Conservation (phyloP, 495 filamentous ascomycete species). For the Haplographium delicatum region DNA sequence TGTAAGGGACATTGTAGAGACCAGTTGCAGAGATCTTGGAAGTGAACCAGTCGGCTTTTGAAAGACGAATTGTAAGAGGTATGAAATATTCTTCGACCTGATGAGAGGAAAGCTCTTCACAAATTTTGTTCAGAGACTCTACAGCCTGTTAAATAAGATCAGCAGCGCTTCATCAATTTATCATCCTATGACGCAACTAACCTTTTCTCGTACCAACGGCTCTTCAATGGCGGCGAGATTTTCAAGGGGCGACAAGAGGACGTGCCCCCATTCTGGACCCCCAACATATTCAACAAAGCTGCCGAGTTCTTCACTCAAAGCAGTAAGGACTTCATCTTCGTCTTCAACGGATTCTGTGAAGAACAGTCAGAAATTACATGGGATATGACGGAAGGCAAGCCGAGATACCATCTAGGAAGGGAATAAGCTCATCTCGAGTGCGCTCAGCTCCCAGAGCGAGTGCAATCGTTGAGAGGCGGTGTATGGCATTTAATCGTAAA, state of each 20-base stretch:
- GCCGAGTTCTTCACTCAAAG: conserved; percentile 92
- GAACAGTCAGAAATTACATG: conserved; percentile 4
- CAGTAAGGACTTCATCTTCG: conserved; percentile 96
- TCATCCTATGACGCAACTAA: conserved; percentile 29
- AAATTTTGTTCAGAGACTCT: conserved; percentile 98
- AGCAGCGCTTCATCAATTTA: conserved; percentile 3
- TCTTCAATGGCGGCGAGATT: conserved; percentile 98
- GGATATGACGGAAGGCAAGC: not conserved
- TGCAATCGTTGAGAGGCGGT: conserved; percentile 95
- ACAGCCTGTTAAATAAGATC: conserved; percentile 61
- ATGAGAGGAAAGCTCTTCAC: conserved; percentile 77
- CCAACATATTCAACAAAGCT: conserved; percentile 97
- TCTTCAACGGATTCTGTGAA: conserved; percentile 91
- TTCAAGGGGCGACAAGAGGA: conserved; percentile 93
- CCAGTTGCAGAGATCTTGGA: conserved; percentile 98
- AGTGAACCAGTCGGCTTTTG: conserved; percentile 99
- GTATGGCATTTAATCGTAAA: conserved; percentile 95
- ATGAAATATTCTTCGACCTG: conserved; percentile 97
- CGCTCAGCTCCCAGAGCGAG: conserved; percentile 90
- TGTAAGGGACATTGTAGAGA: conserved; percentile 88
- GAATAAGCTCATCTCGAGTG: conserved; percentile 95
- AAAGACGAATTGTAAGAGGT: conserved; percentile 86
- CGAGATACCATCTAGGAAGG: conserved; percentile 84
- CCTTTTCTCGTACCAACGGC: conserved; percentile 95
- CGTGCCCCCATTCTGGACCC: conserved; percentile 87